These are phyloP conservation scores for Diaporthe caulivora DNA, from an alignment of 2,329 filamentous ascomycete species.

Conservation along the genomic window DNA sequence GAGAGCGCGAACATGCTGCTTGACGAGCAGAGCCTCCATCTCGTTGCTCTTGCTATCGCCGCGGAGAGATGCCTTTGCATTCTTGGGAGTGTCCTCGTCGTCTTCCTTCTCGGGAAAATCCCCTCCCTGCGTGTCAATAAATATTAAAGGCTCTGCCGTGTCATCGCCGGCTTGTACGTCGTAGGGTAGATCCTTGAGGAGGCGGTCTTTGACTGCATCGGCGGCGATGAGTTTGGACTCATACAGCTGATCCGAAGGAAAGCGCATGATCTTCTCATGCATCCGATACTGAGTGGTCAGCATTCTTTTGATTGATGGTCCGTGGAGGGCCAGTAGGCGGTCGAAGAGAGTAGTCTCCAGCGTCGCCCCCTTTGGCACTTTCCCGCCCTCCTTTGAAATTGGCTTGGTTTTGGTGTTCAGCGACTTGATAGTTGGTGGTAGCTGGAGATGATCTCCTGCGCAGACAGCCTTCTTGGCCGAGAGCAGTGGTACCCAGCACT, in stretches of 20 bases:
- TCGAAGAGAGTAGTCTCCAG: slow-evolving; percentile 96
- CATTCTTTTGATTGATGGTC: slow-evolving; percentile 88
- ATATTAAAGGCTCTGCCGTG: slow-evolving; percentile 87
- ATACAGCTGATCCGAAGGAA: slow-evolving; percentile 91
- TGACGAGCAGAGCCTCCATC: slow-evolving; percentile 86
- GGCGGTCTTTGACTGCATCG: slow-evolving; percentile 78
- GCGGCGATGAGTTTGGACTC: slow-evolving; percentile 84
- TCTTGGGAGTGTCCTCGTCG: slow-evolving; percentile 71
- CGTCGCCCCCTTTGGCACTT: slow-evolving; percentile 64
- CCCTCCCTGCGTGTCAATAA: slow-evolving; percentile 96
- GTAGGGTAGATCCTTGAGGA: slow-evolving; percentile 84
- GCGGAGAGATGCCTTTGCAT: slow-evolving; percentile 58
- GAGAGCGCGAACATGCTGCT: slow-evolving; percentile 79
- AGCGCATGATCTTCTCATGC: slow-evolving; percentile 96
- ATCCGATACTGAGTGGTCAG: slow-evolving; percentile 98
- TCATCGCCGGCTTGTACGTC: slow-evolving; percentile 85
- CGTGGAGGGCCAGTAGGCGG: slow-evolving; percentile 84
- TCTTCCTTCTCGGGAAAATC: slow-evolving; percentile 88
- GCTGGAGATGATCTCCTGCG: slow-evolving; percentile 92
- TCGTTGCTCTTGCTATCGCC: slow-evolving; percentile 88
- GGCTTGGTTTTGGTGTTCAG: slow-evolving; percentile 64
- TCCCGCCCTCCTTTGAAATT: slow-evolving; percentile 47
- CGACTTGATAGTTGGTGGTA: slow-evolving; percentile 95
- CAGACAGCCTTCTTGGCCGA: slow-evolving; percentile 86
- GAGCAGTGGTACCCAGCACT: slow-evolving; percentile 94